Base-by-base conservation (phyloP, 345 rosid species). In the Moringa oleifera region DNA sequence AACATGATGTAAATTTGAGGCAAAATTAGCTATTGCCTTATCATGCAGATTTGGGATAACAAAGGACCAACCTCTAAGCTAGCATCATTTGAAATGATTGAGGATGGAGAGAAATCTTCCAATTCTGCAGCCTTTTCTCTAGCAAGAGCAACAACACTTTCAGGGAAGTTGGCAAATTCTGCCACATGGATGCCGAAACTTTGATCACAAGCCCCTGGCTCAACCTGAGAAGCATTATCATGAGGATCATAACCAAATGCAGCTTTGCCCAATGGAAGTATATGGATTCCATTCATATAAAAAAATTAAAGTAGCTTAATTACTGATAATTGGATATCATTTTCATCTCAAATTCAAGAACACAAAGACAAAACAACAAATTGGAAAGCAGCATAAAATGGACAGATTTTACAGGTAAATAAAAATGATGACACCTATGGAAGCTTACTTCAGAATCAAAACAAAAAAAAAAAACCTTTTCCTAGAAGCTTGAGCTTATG, bases 131-230 rank as follows among this genome's bases (percentile, higher is more conserved):
- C 99, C 80, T 90, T 94, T 74, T 88, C 95, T 73, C 99, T 81
- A 50, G 97, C 95, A 16, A 94, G 91, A 19, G 90, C 75, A 20
- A 90, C 97, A 51, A 90, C 97, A 68, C 90, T 90, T 75, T 85
- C 91, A 25, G 99, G 97, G 76, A 94, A 94, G 74, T 90, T 90
- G 59, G 97, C 97, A 65, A 88, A 94, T 68, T 94, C 97, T 6
- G 99, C 97, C 60, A 94, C 99, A 68, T 94, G 99, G 69, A 94
- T 90, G 51, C 99, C 97, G 62, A 94, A 94, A 79, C 99, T 94
- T 71, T 94, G 99, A 81, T 94, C 97, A 79, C 97, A 90, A 58
- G 95, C 89, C 49, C 96, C 97, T 57, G 86, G 91, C 68, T 90
- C 95, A 74, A 88, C 96, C 99, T 87, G 75, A 47, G 70, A 64